Conservation (phyloP, 164 flowering plant genomes). For the Pachysandra terminalis region DNA sequence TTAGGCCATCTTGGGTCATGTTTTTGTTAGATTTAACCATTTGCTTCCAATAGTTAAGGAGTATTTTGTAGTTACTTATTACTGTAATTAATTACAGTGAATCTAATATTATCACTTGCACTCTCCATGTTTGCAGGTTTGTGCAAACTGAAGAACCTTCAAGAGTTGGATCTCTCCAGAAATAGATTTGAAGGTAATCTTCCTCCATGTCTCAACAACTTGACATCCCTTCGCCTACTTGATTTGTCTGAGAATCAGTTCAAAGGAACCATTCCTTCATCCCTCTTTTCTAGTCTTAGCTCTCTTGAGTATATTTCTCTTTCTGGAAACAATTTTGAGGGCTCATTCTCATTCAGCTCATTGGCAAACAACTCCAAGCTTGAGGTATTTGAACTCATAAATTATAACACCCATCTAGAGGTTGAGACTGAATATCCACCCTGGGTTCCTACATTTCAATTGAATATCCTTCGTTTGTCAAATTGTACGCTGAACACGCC, state of each 20-base stretch:
- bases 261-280: constrained; percentile 9
- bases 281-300: constrained; percentile 1
- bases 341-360: constrained; percentile 9
- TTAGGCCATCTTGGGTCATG: not conserved
- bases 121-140: too few species aligned
- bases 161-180: too few species aligned
- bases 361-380: constrained; percentile 10
- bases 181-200: too few species aligned
- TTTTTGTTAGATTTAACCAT: constrained; percentile 4
- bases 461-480: constrained; percentile 3
- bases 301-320: constrained; percentile 11
- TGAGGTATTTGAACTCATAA: not conserved
- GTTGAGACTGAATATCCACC: not conserved
- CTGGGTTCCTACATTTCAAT: constrained; percentile 8
- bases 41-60: not conserved
- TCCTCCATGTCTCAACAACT: constrained; percentile 13
- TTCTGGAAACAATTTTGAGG: constrained; percentile 7
- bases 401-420: not conserved
- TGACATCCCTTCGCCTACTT: constrained; percentile 15
- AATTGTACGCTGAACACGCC: not conserved
- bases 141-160: too few species aligned
- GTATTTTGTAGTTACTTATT: too few species aligned
- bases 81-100: too few species aligned
- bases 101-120: too few species aligned
- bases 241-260: constrained; percentile 12